A percentile compares a stretch with the other conserved stretches of the same genome.
phyloP scores from a whole-genome alignment of 108 stramenopile species.

The Pseudonitzschia pungens region DNA sequence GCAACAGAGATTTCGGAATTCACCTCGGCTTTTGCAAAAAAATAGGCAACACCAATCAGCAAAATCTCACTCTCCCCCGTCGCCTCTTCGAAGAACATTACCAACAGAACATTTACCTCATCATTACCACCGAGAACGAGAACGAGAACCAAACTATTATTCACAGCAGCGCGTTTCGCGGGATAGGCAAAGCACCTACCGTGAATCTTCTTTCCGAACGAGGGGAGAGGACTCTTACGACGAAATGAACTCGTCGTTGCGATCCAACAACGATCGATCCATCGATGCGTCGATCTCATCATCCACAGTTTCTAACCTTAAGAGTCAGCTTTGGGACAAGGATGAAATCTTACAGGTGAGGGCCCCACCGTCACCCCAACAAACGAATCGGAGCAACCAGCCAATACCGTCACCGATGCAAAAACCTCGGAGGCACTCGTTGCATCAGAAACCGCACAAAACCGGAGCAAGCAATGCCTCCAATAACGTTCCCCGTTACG shows the following conservation, averaged over 20 bases:
- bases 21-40: neutral
- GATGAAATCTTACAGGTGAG: slow-evolving; percentile 39
- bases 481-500: neutral
- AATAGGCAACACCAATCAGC: neutral
- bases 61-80: neutral
- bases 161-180: neutral
- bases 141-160: neutral
- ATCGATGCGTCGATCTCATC: slow-evolving; percentile 25
- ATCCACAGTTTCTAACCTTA: slow-evolving; percentile 24
- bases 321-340: slow-evolving; percentile 43
- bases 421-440: neutral
- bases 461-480: neutral
- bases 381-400: neutral
- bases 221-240: neutral
- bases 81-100: neutral
- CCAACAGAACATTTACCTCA: neutral
- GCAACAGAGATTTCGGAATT: neutral
- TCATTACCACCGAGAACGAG: neutral
- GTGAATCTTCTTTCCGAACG: neutral
- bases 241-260: neutral
- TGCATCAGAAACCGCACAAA: neutral
- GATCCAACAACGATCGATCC: neutral
- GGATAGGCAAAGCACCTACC: neutral
- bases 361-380: slow-evolving; percentile 5
- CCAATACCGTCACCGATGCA: slow-evolving; percentile 1